Evolutionary conservation across 306 rosid genomes (phyloP), one percentile per base, ranked within the genome.

Genomic region (Quercus gilva): DNA sequence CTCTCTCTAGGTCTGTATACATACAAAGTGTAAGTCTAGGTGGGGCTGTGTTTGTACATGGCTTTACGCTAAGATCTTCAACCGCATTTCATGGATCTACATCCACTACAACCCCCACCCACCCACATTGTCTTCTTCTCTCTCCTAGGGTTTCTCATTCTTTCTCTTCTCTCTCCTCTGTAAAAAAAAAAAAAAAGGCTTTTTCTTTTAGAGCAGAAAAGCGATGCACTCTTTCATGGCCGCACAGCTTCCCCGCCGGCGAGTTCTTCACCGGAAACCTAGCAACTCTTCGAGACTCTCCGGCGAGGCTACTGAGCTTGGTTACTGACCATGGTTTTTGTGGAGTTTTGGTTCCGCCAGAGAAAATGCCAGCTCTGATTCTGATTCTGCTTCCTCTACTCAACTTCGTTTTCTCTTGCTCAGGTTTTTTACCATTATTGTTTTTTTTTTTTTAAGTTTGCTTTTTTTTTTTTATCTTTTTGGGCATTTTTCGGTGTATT

Each of bases 41-140:
- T 41, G 45, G 3, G 45, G 45, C 8, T 41, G 45, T 7, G 45
- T 41, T 8, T 41, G 45, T 53, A 1, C 20, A 2, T 64, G 12
- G 61, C 31, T 18, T 29, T 25, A 20, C 14, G 8, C 12, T 49
- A 21, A 53, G 20, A 5, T 92, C 89, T 76, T 88, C 80, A 25
- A 18, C 88, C 90, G 89, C 86, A 25, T 89, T 90, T 87, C 80
- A 65, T 87, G 92, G 98, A 91, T 92, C 97, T 86, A 78, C 77
- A 43, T 68, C 67, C 89, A 90, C 97, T 86, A 78, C 76, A 56
- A 71, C 67, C 89, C 89, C 74, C 18, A 71, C 75, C 67, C 77
- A 55, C 85, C 79, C 51, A 65, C 96, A 86, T 79, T 87, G 76
- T 69, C 20, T 13, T 29, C 45, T 75, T 3, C 94, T 89, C 89